Base-by-base conservation (phyloP, 345 rosid genomes). In the Eucalyptus albens region DNA sequence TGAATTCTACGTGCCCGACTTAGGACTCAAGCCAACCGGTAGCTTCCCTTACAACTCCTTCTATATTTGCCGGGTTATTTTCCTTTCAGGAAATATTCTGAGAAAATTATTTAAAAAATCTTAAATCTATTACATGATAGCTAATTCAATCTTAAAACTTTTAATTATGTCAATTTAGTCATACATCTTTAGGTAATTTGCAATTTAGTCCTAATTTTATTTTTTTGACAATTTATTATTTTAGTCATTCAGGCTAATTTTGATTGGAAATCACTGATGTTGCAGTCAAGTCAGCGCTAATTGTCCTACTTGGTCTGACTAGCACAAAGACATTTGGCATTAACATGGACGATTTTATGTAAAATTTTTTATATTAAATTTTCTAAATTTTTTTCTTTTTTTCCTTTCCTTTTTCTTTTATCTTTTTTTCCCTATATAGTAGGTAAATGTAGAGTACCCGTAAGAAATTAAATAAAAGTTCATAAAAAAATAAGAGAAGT, bases 281-380 rank as follows among this genome's bases (percentile, higher is more conserved):
- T 0, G 2, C 0, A 0, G 0, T 56, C 27, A 4, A 56, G 0
- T 53, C 0, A 3, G 24, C 0, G 0, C 10, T 0, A 1, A 0
- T 53, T 53, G 56, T 19, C 10, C 24, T 53, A 53, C 56, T 53
- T 53, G 10, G 56, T 33, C 4, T 4, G 1, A 6, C 4, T 40
- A 37, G 40, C 40, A 37, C 40, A 33, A 4, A 5, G 42, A 42
- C 42, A 6, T 1, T 2, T 1, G 9, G 9, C 0, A 0, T 1
- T 53, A 53, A 8, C 5, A 0, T 53, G 0, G 2, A 53, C 0
- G 2, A 19, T 19, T 53, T 53, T 53, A 53, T 19, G 56, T 19
- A 3, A 19, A 51, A 7, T 0, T 0, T 4, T 56, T 56, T 56
- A 9, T 22, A 10, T 56, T 56, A 56, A 9, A 22, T 2, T 24